A percentile compares a stretch with the other conserved stretches of the same genome.
These are phyloP conservation scores for Hygrophoropsis aurantiaca DNA, from an alignment of 768 basidiomycete genomes.

Conservation along the genomic window DNA sequence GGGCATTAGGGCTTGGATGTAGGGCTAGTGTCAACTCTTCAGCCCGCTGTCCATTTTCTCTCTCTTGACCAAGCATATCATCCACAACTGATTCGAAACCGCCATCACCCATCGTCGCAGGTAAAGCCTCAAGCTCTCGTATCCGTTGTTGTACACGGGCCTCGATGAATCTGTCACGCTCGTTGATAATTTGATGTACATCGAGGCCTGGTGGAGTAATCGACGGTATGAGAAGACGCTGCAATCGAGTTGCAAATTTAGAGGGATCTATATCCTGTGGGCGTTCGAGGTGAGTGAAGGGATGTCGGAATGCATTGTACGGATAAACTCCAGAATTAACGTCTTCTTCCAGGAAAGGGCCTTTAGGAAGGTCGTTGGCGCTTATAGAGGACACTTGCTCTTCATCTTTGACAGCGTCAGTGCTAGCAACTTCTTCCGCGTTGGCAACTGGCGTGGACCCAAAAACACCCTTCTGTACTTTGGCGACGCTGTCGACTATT, in stretches of 20 bases:
- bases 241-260: slow-evolving; percentile 69
- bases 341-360: slow-evolving; percentile 78
- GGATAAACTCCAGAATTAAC: slow-evolving; percentile 82
- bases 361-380: slow-evolving; percentile 64
- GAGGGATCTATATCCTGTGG: slow-evolving; percentile 57
- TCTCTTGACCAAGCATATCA: slow-evolving; percentile 26
- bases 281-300: slow-evolving; percentile 78
- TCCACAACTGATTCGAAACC: slow-evolving; percentile 54
- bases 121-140: slow-evolving; percentile 77
- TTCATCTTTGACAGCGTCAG: slow-evolving; percentile 53
- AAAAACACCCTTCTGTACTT: slow-evolving; percentile 58
- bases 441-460: slow-evolving; percentile 18
- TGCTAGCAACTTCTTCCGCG: slow-evolving; percentile 9
- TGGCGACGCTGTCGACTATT: slow-evolving; percentile 74
- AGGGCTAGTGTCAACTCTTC: slow-evolving; percentile 15
- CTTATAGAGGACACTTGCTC: slow-evolving; percentile 47
- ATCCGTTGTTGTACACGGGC: slow-evolving; percentile 87
- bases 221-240: slow-evolving; percentile 82
- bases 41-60: slow-evolving; percentile 35
- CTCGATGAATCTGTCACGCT: slow-evolving; percentile 89
- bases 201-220: slow-evolving; percentile 92
- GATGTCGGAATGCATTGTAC: slow-evolving; percentile 87
- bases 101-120: slow-evolving; percentile 79
- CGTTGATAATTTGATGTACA: slow-evolving; percentile 86
- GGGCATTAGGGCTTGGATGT: slow-evolving; percentile 61